phyloP scores from a whole-genome alignment of 306 rosid genomes.

The Macrotyloma uniflorum region DNA sequence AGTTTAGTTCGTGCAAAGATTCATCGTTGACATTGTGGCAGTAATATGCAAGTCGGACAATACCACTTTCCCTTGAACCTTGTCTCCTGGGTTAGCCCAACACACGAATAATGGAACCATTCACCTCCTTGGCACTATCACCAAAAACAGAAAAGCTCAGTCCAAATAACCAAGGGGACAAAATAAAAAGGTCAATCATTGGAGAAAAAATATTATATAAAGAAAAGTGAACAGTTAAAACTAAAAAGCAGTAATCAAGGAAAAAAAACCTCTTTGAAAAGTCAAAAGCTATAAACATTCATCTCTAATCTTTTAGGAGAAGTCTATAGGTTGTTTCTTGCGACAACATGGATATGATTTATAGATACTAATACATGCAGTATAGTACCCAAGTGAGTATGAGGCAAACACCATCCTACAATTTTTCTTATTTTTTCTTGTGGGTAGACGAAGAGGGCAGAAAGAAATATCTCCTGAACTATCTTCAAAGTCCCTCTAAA shows the following conservation, averaged over 20 bases:
- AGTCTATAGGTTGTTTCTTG: constrained; percentile 13
- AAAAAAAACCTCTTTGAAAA: neutral
- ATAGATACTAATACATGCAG: neutral
- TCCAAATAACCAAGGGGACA: neutral
- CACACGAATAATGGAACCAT: constrained; percentile 98
- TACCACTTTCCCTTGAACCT: constrained; percentile 99
- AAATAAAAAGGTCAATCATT: neutral
- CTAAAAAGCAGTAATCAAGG: neutral
- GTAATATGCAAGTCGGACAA: constrained; percentile 85
- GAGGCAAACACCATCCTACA: neutral
- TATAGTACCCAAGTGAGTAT: neutral
- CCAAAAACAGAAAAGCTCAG: constrained; percentile 30
- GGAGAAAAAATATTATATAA: neutral
- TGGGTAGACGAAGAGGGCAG: too few relatives aligned
- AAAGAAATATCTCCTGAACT: neutral
- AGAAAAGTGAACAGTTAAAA: neutral
- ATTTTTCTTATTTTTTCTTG: neutral
- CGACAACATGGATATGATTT: neutral
- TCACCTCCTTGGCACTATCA: constrained; percentile 98
- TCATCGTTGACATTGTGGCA: constrained; percentile 60
- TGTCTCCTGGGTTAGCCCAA: constrained; percentile 95
- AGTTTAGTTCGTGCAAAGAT: constrained; percentile 28
- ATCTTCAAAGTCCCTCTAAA: neutral
- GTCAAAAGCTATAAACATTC: neutral
- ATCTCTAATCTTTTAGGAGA: constrained; percentile 6